Evolutionary conservation across 805 yeast species (phyloP), one percentile per base, ranked within the genome.

Genomic region (Maudiozyma turicensis): DNA sequence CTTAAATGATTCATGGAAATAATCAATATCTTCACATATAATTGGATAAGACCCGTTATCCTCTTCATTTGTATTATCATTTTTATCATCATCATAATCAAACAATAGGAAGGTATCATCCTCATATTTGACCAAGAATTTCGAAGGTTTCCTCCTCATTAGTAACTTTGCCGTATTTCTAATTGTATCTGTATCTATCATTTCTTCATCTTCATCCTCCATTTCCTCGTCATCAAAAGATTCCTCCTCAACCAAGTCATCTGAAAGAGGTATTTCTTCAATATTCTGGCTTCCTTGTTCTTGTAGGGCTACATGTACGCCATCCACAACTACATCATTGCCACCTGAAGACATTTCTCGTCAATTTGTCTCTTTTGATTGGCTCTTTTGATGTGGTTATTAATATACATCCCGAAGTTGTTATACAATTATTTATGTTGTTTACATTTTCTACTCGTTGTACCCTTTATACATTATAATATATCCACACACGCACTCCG

Each of bases 51-150:
- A 46, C 5, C 50, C 56, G 10, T 52, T 50, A 9, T 26, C 20
- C 13, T 20, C 46, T n/a, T 20, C 43, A 30, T 31, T 31, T 6
- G 30, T 30, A 13, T 29, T 14, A 20, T 20, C 26, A 20, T 20
- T 20, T 20, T 20, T 20, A 20, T 20, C 26, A 10, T 50, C 52
- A 9, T 56, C 56, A 26, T 52, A 52, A 34, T 56, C 57, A 49
- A 63, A 63, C 14, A 64, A 43, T 28, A 58, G 41, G 39, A 59
- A 61, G 1, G 48, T 43, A n/a, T 58, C 61, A 8, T 52, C 54
- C 31, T 52, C 52, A 49, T 56, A 59, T 6, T 53, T 44, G 3
- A 63, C 51, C 2, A 52, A 33, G 7, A 60, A 52, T 34, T 54
- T 56, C 2, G 62, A 59, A 6, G 56, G 34, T 11, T 41, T 30